Conservation (phyloP, 2,329 filamentous ascomycete genomes). For the Penicillium expansum region DNA sequence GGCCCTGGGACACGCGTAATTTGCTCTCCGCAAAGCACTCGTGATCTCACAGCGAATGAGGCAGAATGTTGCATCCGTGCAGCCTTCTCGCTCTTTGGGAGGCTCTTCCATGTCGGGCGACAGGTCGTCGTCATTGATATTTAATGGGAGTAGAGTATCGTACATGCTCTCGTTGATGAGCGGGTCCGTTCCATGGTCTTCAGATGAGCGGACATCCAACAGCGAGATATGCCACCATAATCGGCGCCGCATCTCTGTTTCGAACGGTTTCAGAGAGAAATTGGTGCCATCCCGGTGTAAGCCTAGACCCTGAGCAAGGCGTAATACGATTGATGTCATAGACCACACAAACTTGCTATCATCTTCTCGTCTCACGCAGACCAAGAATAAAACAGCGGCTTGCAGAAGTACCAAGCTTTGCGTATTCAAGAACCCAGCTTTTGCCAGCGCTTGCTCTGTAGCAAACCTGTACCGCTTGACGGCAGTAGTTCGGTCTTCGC, state of each 20-base stretch:
- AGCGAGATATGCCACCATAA: slow-evolving; percentile 52
- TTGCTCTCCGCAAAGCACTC: slow-evolving; percentile 40
- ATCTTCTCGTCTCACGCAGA: slow-evolving; percentile 46
- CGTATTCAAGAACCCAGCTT: slow-evolving; percentile 61
- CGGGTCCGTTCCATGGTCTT: slow-evolving; percentile 51
- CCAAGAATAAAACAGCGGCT: slow-evolving; percentile 61
- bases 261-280: slow-evolving; percentile 49
- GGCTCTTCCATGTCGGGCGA: slow-evolving; percentile 48
- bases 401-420: slow-evolving; percentile 62
- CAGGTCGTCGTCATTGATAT: slow-evolving; percentile 54
- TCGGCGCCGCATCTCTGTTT: slow-evolving; percentile 53
- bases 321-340: slow-evolving; percentile 42
- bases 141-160: slow-evolving; percentile 50
- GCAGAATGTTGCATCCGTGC: slow-evolving; percentile 54
- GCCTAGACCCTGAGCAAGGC: slow-evolving; percentile 47
- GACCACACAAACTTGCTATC: slow-evolving; percentile 46
- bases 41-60: slow-evolving; percentile 56
- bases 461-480: slow-evolving; percentile 60
- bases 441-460: slow-evolving; percentile 61
- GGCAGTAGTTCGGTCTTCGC: slow-evolving; percentile 51
- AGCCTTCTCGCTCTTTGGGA: slow-evolving; percentile 50
- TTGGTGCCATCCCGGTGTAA: slow-evolving; percentile 52
- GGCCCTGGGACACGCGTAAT: slow-evolving; percentile 34
- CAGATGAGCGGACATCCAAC: slow-evolving; percentile 49
- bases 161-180: slow-evolving; percentile 45